phyloP scores from a whole-genome alignment of 2,329 filamentous ascomycete genomes.

The Cyclaneusma minus region DNA sequence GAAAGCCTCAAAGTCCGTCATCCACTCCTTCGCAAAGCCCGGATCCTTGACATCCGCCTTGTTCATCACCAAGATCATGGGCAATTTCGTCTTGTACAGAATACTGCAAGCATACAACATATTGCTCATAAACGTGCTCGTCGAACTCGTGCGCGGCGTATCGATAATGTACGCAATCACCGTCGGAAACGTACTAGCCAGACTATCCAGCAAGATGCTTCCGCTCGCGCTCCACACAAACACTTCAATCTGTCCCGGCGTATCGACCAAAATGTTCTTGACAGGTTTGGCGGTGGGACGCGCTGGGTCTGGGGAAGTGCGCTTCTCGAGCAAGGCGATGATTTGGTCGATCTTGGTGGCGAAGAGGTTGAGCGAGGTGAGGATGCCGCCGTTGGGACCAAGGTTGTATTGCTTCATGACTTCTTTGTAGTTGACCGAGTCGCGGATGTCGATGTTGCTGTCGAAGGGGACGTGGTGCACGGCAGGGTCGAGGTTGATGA shows the following conservation, averaged over 20 bases:
- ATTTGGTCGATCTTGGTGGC: constrained; percentile 98
- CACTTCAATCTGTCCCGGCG: constrained; percentile 93
- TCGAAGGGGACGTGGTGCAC: constrained; percentile 90
- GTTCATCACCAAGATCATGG: constrained; percentile 98
- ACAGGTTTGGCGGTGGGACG: constrained; percentile 47
- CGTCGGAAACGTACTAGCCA: constrained; percentile 89
- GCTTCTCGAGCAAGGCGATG: constrained; percentile 76
- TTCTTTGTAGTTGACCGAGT: constrained; percentile 98
- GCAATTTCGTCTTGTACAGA: constrained; percentile 94
- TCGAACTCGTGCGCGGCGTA: constrained; percentile 82
- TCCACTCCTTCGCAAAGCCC: constrained; percentile 91
- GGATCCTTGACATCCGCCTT: constrained; percentile 94
- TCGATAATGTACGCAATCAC: constrained; percentile 97
- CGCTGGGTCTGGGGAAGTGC: constrained; percentile 47
- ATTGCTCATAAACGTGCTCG: constrained; percentile 98
- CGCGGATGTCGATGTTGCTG: constrained; percentile 95
- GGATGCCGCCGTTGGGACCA: constrained; percentile 89
- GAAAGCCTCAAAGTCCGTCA: constrained; percentile 97
- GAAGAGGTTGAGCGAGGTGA: constrained; percentile 92
- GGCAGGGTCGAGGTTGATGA: constrained; percentile 92
- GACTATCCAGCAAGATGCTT: constrained; percentile 79
- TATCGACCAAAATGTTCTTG: constrained; percentile 82
- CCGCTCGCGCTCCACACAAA: constrained; percentile 97
- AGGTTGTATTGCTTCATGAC: constrained; percentile 99
- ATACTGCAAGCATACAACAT: constrained; percentile 99